These are phyloP conservation scores for Echria macrotheca DNA, from an alignment of 495 filamentous ascomycete genomes.

Conservation along the genomic window DNA sequence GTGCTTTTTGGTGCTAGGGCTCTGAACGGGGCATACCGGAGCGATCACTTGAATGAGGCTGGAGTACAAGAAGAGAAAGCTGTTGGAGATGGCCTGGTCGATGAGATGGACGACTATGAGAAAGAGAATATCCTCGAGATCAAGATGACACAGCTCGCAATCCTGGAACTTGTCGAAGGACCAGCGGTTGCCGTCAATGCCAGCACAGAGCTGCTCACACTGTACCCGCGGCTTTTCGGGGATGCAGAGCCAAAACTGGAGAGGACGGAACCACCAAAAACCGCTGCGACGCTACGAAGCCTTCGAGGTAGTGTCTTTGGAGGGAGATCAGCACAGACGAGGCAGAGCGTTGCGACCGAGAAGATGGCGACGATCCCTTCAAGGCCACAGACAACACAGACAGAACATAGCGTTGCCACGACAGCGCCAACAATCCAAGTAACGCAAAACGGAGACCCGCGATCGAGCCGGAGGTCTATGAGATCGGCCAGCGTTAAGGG, in stretches of 20 bases:
- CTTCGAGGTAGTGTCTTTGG: constrained; percentile 72
- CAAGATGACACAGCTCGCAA: constrained; percentile 86
- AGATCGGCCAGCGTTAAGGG: constrained; percentile 32
- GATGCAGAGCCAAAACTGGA: constrained; percentile 37
- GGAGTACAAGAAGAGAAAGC: constrained; percentile 31
- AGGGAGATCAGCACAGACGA: constrained; percentile 40
- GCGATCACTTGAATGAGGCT: constrained; percentile 50
- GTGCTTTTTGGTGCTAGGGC: constrained; percentile 49
- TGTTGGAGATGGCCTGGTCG: constrained; percentile 50
- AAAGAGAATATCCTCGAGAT: constrained; percentile 79
- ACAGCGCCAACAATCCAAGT: constrained; percentile 35
- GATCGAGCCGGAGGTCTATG: constrained; percentile 27
- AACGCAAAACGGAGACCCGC: constrained; percentile 31
- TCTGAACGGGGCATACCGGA: constrained; percentile 41
- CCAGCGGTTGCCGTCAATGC: constrained; percentile 77
- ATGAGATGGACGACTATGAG: constrained; percentile 69
- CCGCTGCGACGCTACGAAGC: constrained; percentile 65
- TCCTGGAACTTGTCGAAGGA: constrained; percentile 77
- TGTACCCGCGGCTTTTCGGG: constrained; percentile 75
- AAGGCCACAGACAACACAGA: constrained; percentile 37
- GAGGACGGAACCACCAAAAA: constrained; percentile 55
- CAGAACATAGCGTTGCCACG: constrained; percentile 37
- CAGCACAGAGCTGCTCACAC: constrained; percentile 72
- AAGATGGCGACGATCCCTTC: constrained; percentile 22
- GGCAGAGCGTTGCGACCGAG: constrained; percentile 26